Percentiles rank a stretch among this genome's conserved stretches.
phyloP scores from a whole-genome alignment of 2,329 filamentous ascomycete genomes.

The Hypoxylon sp. region DNA sequence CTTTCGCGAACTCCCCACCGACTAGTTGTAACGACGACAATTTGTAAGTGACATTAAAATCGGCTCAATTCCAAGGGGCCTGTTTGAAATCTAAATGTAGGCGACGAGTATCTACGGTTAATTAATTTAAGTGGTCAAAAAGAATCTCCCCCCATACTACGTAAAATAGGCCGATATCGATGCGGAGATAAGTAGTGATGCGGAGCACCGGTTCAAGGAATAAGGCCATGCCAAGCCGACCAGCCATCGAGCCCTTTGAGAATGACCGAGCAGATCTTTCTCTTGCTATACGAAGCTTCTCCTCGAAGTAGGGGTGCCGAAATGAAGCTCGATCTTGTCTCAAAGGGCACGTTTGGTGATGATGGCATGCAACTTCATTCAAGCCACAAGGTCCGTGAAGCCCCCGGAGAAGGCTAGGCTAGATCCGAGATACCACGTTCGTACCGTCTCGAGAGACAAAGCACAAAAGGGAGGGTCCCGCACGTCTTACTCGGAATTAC shows the following conservation, averaged over 20 bases:
- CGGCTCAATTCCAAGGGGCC: conserved; percentile 38
- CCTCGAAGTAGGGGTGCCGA: conserved; percentile 19
- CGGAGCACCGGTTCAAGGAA: conserved; percentile 45
- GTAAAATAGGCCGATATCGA: conserved; percentile 46
- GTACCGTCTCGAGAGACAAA: conserved; percentile 25
- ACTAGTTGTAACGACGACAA: conserved; percentile 29
- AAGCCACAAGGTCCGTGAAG: conserved; percentile 32
- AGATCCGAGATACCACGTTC: conserved; percentile 29
- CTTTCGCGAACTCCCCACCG: conserved; percentile 27
- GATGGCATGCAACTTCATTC: conserved; percentile 20
- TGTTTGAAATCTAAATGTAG: conserved; percentile 27
- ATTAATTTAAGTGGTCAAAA: conserved; percentile 43
- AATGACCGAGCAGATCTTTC: conserved; percentile 39
- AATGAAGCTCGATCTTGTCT: conserved; percentile 1
- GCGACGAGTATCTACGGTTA: conserved; percentile 37
- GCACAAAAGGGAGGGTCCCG: conserved; percentile 34
- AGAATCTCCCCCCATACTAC: conserved; percentile 36
- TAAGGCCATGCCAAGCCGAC: conserved; percentile 44
- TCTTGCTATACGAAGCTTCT: conserved; percentile 11
- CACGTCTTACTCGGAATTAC: conserved; percentile 43
- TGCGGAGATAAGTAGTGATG: conserved; percentile 47
- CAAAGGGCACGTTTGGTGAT: conserved; percentile 1
- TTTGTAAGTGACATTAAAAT: conserved; percentile 34
- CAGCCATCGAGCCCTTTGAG: conserved; percentile 38
- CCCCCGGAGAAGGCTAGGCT: conserved; percentile 22